Base-by-base conservation (phyloP, 2,329 filamentous ascomycete genomes). In the Penicillium brevicompactum region DNA sequence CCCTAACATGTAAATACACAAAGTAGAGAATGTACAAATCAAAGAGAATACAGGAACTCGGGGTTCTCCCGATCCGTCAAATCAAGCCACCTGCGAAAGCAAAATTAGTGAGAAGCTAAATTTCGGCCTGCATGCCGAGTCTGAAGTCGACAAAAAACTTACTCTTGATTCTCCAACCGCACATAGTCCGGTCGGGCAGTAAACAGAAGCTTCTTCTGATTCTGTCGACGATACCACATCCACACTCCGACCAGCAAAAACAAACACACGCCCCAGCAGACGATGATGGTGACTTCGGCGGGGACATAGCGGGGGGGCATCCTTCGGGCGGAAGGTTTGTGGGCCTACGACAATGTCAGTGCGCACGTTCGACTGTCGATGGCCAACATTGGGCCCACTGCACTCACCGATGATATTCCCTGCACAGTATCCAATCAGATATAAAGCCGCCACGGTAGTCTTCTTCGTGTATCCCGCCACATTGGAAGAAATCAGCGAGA, bases 111-210 rank as follows among this genome's bases (percentile, higher is more conserved):
- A 49, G 38, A 47, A 49, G 59, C 41, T 21, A 22, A 46, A 41
- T 11, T 40, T 13, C 18, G 14, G 30, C 10, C 22, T 31, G 5
- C 27, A 40, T 40, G 16, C 37, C 32, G 24, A 44, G 27, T 24
- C 11, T 42, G 34, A 13, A 46, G 41, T 10, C 5, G n/a, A n/a
- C n/a, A n/a, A n/a, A n/a, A 27, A 30, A 77, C 69, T 67, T 68
- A 88, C 76, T 88, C 87, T 70, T 88, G 85, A 58, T 88, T 87
- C 68, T 85, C 83, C 51, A 88, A 58, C 70, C 80, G 85, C 22
- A 77, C 75, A 67, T 89, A 89, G 1, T 76, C 81, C 0, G 84
- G 80, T 48, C 75, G 72, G 1, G 78, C 79, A 41, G 84, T 71
- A 14, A 83, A 64, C 7, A 65, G 64, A 0, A 78, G 82, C 74